Percentiles rank a stretch among this genome's conserved stretches.
Conservation (phyloP, 2,329 filamentous ascomycete species). For the Dendryphion nanum region DNA sequence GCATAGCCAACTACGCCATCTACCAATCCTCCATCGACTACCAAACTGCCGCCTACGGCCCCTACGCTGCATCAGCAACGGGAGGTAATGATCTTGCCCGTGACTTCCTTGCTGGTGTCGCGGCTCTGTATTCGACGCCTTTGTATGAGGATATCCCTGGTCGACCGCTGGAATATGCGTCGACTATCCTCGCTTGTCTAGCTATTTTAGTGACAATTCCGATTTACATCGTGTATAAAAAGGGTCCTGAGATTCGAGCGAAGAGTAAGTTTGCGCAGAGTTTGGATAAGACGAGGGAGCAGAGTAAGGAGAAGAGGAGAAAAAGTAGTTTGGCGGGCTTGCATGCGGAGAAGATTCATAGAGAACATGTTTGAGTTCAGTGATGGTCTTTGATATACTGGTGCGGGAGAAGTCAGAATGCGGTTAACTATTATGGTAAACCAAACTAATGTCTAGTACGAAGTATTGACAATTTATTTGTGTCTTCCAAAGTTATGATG, state of each 20-base stretch:
- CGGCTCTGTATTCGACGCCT: slow-evolving; percentile 66
- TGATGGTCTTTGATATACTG: not conserved
- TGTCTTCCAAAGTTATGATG: too few relatives aligned
- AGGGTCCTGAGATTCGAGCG: slow-evolving; percentile 53
- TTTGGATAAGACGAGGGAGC: slow-evolving; percentile 30
- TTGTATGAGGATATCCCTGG: slow-evolving; percentile 31
- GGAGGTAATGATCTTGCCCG: slow-evolving; percentile 74
- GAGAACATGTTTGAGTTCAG: not conserved
- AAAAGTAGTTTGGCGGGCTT: too few relatives aligned
- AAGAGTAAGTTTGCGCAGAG: slow-evolving; percentile 54
- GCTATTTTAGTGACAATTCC: slow-evolving; percentile 51
- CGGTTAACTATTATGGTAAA: too few relatives aligned
- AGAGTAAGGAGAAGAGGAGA: slow-evolving; percentile 25
- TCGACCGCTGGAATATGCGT: slow-evolving; percentile 52
- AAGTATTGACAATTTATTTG: too few relatives aligned
- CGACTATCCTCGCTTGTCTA: slow-evolving; percentile 53
- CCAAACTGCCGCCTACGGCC: slow-evolving; percentile 71
- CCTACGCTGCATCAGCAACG: slow-evolving; percentile 71
- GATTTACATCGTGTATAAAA: slow-evolving; percentile 57
- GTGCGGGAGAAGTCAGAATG: too few relatives aligned
- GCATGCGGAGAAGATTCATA: too few relatives aligned
- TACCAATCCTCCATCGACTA: slow-evolving; percentile 79
- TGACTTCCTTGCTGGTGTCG: slow-evolving; percentile 70
- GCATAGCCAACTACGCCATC: slow-evolving; percentile 71
- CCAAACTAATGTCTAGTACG: too few relatives aligned